Evolutionary conservation across 192 early-diverging fungal species (phyloP), one percentile per base, ranked within the genome.

Genomic region (Mortierella claussenii): DNA sequence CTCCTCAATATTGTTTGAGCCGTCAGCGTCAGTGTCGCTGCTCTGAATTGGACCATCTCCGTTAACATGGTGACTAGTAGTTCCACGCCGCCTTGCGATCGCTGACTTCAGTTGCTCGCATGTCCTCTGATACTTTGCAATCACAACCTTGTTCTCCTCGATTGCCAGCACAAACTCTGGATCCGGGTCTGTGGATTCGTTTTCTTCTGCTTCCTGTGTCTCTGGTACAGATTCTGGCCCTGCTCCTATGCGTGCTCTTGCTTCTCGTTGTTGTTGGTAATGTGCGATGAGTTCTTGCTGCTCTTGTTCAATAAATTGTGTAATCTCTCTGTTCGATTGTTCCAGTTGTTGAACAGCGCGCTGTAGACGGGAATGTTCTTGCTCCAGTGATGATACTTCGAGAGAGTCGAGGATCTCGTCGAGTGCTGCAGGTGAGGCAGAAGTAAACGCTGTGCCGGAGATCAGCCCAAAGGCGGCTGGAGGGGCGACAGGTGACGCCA

Each of bases 81-180:
- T 2, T 28, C 40, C 64, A 32, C 65, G 64, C 37, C 59, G 66
- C 23, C 45, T 55, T 12, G 42, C 55, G 21, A 76, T 76, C 13
- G 58, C 58, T 4, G 18, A 47, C 47, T 32, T 62, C 36, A 76
- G 30, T 2, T 60, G 30, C 7, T 21, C 57, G 23, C 73, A 76
- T 1, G 53, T 67, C n/a, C 27, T 24, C 13, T 67, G 58, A 8
- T 76, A 76, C 37, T 76, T 76, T 1, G 30, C 57, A 44, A 76
- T 76, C 31, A 76, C 53, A 11, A 21, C 58, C 46, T 62, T 55
- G 47, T 76, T 76, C 47, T 76, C 73, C 13, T 76, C 64, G 33
- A 76, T 76, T 45, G 73, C 73, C 21, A 67, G 21, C 47, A 76
- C 32, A 57, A 76, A 76, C 37, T 76, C 73, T 47, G 73, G 73